These are phyloP conservation scores for Pyrus hybrid DNA, from an alignment of 331 rosid species.

Conservation along the genomic window DNA sequence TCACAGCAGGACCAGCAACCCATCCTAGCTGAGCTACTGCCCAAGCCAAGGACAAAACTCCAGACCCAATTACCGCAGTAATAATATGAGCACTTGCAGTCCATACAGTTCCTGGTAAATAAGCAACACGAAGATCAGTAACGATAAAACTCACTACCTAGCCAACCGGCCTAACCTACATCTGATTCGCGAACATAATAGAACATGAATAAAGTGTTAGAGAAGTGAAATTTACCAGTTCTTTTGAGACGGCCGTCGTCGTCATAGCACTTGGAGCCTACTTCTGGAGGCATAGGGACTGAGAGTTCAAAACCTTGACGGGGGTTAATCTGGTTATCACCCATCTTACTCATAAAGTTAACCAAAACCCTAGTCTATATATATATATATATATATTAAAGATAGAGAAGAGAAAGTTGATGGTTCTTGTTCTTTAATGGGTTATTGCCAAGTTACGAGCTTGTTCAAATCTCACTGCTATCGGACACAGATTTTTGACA, in stretches of 20 bases:
- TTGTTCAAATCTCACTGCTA: background rate
- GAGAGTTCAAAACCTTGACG: constrained; percentile 40
- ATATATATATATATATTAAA: background rate
- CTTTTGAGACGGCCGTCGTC: constrained; percentile 85
- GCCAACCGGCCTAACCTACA: too few species aligned
- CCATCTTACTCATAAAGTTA: constrained; percentile 24
- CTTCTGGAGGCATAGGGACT: constrained; percentile 15
- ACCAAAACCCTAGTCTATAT: background rate
- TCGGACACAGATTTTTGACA: constrained; percentile 13
- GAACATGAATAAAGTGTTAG: background rate
- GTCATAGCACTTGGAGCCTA: constrained; percentile 47
- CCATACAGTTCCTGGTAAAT: constrained; percentile 51
- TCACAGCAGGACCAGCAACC: constrained; percentile 71
- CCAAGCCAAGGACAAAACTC: constrained; percentile 81
- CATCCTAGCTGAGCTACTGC: constrained; percentile 92
- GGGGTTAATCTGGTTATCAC: constrained; percentile 23
- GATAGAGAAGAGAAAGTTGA: background rate
- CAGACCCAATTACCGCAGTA: constrained; percentile 88
- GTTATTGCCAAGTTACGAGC: background rate
- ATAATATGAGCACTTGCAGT: constrained; percentile 88
- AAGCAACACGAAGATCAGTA: background rate
- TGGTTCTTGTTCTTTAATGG: constrained; percentile 2
- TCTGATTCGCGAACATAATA: background rate
- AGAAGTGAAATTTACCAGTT: constrained; percentile 42
- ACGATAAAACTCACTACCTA: too few species aligned